phyloP scores from a whole-genome alignment of 2,329 filamentous ascomycete species.

The Cercospora citrullina region DNA sequence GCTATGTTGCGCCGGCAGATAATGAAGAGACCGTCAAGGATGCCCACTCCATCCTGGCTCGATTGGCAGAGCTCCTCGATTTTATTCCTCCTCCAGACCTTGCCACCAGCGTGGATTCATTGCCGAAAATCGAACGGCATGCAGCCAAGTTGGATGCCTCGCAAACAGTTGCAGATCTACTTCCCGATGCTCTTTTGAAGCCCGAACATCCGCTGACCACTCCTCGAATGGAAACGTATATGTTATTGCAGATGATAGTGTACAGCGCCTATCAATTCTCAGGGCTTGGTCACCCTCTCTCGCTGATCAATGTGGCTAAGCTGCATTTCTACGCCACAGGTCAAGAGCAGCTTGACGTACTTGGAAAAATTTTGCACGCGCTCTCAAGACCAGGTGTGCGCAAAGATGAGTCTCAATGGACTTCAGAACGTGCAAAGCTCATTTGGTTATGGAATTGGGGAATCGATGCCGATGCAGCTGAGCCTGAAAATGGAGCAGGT shows the following conservation, averaged over 20 bases:
- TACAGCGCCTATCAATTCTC: conserved; percentile 50
- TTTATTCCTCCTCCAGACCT: conserved; percentile 57
- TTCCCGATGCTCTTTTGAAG: conserved; percentile 53
- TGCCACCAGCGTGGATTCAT: conserved; percentile 42
- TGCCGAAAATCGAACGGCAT: conserved; percentile 46
- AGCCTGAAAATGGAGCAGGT: conserved; percentile 46
- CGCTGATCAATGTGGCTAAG: conserved; percentile 52
- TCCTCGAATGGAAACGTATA: conserved; percentile 57
- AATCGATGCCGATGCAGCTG: conserved; percentile 46
- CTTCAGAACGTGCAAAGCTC: conserved; percentile 61
- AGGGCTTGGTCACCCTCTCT: conserved; percentile 44
- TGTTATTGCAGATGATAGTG: conserved; percentile 63
- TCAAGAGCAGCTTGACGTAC: conserved; percentile 63
- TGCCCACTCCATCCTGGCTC: conserved; percentile 61
- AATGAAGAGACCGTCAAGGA: conserved; percentile 59
- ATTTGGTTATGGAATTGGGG: conserved; percentile 76
- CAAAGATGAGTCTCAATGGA: conserved; percentile 64
- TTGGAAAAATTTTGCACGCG: conserved; percentile 59
- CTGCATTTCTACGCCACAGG: conserved; percentile 64
- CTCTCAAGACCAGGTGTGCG: conserved; percentile 49
- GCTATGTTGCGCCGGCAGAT: conserved; percentile 65
- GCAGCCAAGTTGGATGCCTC: conserved; percentile 39
- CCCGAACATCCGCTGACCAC: conserved; percentile 65
- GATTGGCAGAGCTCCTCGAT: conserved; percentile 61
- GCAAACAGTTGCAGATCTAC: conserved; percentile 36